Percentiles rank a stretch among this genome's conserved stretches.
Conservation (phyloP, 1,284 basidiomycete species). For the Trametes hirsuta region DNA sequence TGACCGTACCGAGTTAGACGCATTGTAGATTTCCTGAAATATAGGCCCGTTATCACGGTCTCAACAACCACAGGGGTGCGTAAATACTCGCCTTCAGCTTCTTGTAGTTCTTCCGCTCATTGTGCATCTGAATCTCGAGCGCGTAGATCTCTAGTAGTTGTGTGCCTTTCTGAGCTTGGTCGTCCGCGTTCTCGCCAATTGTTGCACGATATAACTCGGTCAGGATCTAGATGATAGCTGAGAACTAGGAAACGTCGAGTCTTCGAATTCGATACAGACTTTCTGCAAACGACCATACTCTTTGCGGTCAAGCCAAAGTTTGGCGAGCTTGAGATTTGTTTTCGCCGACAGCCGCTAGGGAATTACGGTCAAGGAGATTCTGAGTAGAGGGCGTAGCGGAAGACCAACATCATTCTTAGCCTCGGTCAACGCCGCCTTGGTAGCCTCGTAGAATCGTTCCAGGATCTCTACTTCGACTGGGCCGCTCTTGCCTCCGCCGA, state of each 20-base stretch:
- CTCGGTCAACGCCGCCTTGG: constrained; percentile 87
- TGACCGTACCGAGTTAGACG: constrained; percentile 89
- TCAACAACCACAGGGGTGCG: neutral
- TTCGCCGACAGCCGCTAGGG: constrained; percentile 88
- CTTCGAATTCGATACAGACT: constrained; percentile 35
- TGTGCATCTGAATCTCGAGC: constrained; percentile 99
- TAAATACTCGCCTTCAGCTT: constrained; percentile 78
- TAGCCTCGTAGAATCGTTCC: constrained; percentile 95
- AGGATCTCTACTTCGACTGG: constrained; percentile 85
- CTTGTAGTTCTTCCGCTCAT: constrained; percentile 93
- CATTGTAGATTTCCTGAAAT: constrained; percentile 92
- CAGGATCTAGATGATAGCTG: constrained; percentile 54
- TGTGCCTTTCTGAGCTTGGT: constrained; percentile 88
- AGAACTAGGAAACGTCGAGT: neutral
- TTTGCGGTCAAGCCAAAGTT: constrained; percentile 94
- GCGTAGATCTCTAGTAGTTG: constrained; percentile 98
- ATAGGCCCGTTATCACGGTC: neutral
- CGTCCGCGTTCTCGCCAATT: constrained; percentile 68
- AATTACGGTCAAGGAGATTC: neutral
- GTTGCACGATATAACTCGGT: constrained; percentile 75
- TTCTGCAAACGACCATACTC: constrained; percentile 87
- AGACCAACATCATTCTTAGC: constrained; percentile 91
- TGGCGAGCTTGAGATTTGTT: constrained; percentile 96
- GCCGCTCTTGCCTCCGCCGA: constrained; percentile 88
- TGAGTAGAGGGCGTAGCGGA: neutral